Conservation (phyloP, 2,329 filamentous ascomycete species). For the Diaporthe sp. region DNA sequence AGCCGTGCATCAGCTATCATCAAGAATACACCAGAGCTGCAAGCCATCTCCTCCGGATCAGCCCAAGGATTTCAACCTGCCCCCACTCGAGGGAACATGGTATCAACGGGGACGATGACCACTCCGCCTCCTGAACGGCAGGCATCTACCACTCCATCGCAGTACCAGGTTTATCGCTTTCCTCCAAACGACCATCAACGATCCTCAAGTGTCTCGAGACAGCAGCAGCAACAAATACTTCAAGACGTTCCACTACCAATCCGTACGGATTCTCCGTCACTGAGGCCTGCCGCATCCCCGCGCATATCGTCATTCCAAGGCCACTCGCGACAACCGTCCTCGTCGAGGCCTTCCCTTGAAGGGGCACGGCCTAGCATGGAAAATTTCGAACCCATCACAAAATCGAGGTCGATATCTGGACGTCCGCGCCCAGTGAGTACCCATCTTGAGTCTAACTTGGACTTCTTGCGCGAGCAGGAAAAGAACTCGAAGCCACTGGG, state of each 20-base stretch:
- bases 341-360: conserved; percentile 78
- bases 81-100: conserved; percentile 54
- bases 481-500: conserved; percentile 59
- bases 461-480: conserved; percentile 85
- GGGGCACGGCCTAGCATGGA: conserved; percentile 76
- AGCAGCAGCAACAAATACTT: conserved; percentile 46
- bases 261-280: conserved; percentile 37
- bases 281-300: conserved; percentile 46
- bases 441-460: conserved; percentile 85
- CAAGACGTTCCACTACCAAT: conserved; percentile 35
- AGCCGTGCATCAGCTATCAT: conserved; percentile 76
- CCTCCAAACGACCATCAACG: conserved; percentile 55
- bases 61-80: conserved; percentile 50
- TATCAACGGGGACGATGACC: conserved; percentile 85
- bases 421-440: conserved; percentile 84
- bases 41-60: conserved; percentile 66
- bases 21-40: conserved; percentile 72
- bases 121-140: conserved; percentile 64
- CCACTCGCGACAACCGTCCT: conserved; percentile 60
- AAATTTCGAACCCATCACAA: conserved; percentile 70
- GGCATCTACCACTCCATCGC: conserved; percentile 55
- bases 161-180: conserved; percentile 58
- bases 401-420: conserved; percentile 53
- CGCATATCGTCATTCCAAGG: conserved; percentile 52
- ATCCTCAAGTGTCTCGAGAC: conserved; percentile 56